Base-by-base conservation (phyloP, 768 basidiomycete species). In the Omphalotus guepiniiformis region DNA sequence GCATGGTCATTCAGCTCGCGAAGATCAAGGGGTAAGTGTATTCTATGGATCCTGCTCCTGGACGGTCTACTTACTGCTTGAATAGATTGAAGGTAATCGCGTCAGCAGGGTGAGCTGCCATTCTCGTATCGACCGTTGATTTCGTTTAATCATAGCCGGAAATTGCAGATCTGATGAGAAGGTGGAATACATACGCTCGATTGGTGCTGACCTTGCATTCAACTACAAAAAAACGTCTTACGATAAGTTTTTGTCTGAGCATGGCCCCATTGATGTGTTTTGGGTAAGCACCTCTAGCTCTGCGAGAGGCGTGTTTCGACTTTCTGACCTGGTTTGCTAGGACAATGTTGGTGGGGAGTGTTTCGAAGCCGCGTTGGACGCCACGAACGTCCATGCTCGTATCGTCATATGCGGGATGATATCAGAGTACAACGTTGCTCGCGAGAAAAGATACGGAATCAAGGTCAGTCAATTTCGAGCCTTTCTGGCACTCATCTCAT, bases 201-300 rank as follows among this genome's bases (percentile, higher is more conserved):
- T 28, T 11, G 19, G 22, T 6, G 19, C 26, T 5, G 22, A 25
- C 41, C 9, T 3, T 42, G 6, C 41, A 15, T 42, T 28, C 41
- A 42, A 42, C 13, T 42, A 42, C 12, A 42, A 42, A 42, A 42
- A 42, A 26, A 27, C 16, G 28, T 25, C 22, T 28, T 42, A 42
- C 26, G 4, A 25, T 23, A 26, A 11, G 28, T 19, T 26, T 12
- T 21, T 42, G 3, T 15, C 19, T 25, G 41, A 42, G 28, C 26
- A 42, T 12, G 41, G 41, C 15, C 41, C 41, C 3, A 18, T 18
- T 23, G n/a, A 39, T 4, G 9, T 39, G 8, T 39, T 9, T 32
- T 32, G 30, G 30, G 30, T 32, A n/a, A 32, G 30, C 9, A 9
- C 30, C n/a, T n/a, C n/a, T 32, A n/a, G n/a, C 30, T 32, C n/a